Base-by-base conservation (phyloP, 75 land plant species). In the Adiantum capillusveneris region DNA sequence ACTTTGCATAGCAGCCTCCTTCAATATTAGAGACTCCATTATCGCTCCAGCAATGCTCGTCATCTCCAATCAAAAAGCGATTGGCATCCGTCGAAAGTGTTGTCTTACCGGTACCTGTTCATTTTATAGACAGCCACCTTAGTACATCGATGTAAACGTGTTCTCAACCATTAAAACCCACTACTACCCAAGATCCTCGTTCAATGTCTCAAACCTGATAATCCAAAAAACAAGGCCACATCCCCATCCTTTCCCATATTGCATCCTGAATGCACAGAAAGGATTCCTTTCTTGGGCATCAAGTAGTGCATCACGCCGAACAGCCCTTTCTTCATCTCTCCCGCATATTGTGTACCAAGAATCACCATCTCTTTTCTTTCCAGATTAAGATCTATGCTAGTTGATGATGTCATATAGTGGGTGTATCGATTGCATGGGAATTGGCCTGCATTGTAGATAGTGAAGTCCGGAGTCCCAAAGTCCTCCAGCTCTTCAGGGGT, bases 271-370 rank as follows among this genome's bases (percentile, higher is more conserved):
- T 93, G 98, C 54, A 93, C 57, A 57, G 98, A 93, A 19, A 93
- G 87, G 71, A 93, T 83, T 46, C 78, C 76, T 67, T 75, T 77
- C 62, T 83, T 75, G n/a, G 98, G 98, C 98, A 93, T 93, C 65
- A 93, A 80, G 68, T 93, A 93, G 72, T 93, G 98, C 98, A 93
- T 93, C n/a, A 93, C 60, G 59, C 98, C 66, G 80, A 93, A 93
- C 20, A 93, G 79, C 56, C 98, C 98, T 65, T 92, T 92, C 90
- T 93, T 93, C 98, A 93, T 93, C 76, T 88, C 98, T 66, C 98
- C 98, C 28, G 98, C 98, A 59, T 93, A 93, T 60, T 93, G 98
- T 0, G 98, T 93, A 51, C 98, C 92, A 45, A 93, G 73, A 53
- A 93, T 93, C 62, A 88, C 98, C 98, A 93, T 93, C 68, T 93